These are phyloP conservation scores for Tylopilus felleus DNA, from an alignment of 768 basidiomycete genomes.

Conservation along the genomic window DNA sequence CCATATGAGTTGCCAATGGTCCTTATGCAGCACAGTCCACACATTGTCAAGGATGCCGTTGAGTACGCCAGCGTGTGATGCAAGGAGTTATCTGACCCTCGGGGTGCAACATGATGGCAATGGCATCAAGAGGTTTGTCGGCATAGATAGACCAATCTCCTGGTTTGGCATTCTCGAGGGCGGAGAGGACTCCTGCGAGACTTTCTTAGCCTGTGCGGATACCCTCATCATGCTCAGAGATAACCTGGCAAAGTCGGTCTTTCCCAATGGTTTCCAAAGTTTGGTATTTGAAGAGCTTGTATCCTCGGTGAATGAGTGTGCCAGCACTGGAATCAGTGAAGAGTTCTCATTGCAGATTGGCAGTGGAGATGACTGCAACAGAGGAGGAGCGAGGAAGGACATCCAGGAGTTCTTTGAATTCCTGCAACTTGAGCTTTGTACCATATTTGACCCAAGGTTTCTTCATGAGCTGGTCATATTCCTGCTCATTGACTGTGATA, in stretches of 20 bases:
- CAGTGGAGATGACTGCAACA: slow-evolving; percentile 94
- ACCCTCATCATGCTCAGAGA: slow-evolving; percentile 94
- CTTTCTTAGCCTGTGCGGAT: slow-evolving; percentile 79
- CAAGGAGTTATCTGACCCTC: slow-evolving; percentile 69
- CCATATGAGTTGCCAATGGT: slow-evolving; percentile 94
- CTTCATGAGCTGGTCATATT: slow-evolving; percentile 95
- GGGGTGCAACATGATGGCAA: slow-evolving; percentile 75
- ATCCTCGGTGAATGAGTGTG: slow-evolving; percentile 95
- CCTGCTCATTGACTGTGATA: slow-evolving; percentile 41
- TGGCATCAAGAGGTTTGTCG: slow-evolving; percentile 95
- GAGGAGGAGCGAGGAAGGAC: slow-evolving; percentile 97
- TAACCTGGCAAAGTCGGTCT: slow-evolving; percentile 90
- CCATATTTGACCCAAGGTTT: slow-evolving; percentile 99
- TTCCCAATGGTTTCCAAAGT: slow-evolving; percentile 82
- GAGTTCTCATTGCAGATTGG: slow-evolving; percentile 92
- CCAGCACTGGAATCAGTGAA: slow-evolving; percentile 99
- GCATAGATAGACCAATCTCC: slow-evolving; percentile 93
- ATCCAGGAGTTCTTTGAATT: slow-evolving; percentile 98
- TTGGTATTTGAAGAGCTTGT: slow-evolving; percentile 92
- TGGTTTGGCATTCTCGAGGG: slow-evolving; percentile 62
- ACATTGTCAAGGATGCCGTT: slow-evolving; percentile 98
- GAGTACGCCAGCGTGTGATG: slow-evolving; percentile 85
- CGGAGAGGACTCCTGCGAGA: slow-evolving; percentile 75
- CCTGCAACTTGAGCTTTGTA: slow-evolving; percentile 97
- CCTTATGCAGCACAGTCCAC: slow-evolving; percentile 93